Percentiles rank a stretch among this genome's conserved stretches.
Evolutionary conservation across 208 protist species (phyloP).

Genomic region (Trypanosoma mega): DNA sequence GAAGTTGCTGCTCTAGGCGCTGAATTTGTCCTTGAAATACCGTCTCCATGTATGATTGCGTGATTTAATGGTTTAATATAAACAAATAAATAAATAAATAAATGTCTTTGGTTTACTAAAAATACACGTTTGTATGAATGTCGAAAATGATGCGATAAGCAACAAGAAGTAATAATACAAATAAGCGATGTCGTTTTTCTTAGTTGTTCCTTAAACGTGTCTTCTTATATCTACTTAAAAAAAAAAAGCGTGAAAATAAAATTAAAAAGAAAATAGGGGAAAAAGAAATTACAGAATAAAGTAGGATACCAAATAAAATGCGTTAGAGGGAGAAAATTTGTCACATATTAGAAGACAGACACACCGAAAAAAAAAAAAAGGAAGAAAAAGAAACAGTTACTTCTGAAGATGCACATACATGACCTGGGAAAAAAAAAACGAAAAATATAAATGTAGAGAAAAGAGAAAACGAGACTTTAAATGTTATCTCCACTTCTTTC

Average conservation of each 20-base stretch:
- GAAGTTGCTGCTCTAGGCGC: conserved; percentile 2
- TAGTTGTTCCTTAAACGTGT: too few relatives aligned
- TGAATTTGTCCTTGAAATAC: conserved; percentile 4
- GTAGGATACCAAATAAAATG: conserved; percentile 1
- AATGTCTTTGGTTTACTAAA: background rate
- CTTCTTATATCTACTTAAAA: too few relatives aligned
- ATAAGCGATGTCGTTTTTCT: too few relatives aligned
- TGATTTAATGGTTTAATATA: background rate
- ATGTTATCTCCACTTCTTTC: background rate
- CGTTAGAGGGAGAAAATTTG: too few relatives aligned
- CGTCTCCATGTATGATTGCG: background rate
- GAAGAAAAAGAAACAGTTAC: background rate
- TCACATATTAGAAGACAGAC: too few relatives aligned
- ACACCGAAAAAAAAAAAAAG: conserved; percentile 14
- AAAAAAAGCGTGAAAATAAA: conserved; percentile 15
- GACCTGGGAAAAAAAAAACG: background rate
- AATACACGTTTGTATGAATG: too few relatives aligned
- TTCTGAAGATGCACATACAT: background rate
- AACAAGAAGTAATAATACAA: too few relatives aligned
- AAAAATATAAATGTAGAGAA: conserved; percentile 9
- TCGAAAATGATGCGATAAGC: too few relatives aligned
- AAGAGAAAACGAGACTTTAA: conserved; percentile 3
- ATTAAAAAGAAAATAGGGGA: conserved; percentile 17
- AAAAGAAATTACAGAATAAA: conserved; percentile 14
- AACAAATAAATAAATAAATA: conserved; percentile 1